A percentile compares a stretch with the other conserved stretches of the same genome.
Evolutionary conservation across 2,329 filamentous ascomycete genomes (phyloP).

Genomic region (Talaromyces sp.): DNA sequence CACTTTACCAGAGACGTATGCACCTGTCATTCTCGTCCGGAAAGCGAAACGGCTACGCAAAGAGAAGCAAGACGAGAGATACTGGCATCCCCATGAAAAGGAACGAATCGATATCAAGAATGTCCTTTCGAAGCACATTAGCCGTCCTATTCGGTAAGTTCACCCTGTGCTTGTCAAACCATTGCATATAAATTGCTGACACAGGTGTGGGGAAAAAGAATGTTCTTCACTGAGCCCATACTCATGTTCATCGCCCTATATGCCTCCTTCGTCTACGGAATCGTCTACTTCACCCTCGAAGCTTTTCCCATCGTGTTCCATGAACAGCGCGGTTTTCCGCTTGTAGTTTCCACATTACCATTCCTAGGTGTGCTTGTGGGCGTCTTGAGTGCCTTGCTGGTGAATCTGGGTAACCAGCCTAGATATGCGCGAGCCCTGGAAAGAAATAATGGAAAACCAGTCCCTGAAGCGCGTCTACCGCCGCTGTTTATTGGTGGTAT

Average conservation of each 20-base stretch:
- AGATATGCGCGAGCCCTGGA: no score
- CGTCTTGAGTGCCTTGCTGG: no score
- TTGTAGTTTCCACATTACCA: no score
- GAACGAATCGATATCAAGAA: background rate
- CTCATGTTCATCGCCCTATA: background rate
- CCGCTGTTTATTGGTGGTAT: no score
- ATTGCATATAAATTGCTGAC: no score
- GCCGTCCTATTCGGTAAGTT: background rate
- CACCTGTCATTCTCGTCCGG: conserved; percentile 45
- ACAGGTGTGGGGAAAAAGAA: background rate
- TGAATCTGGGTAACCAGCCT: no score
- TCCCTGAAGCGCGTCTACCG: no score
- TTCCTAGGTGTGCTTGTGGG: no score
- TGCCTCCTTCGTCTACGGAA: background rate
- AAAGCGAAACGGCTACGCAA: conserved; percentile 48
- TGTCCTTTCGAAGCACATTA: background rate
- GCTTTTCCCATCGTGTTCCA: background rate
- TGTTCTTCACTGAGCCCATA: background rate
- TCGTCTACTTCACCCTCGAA: background rate
- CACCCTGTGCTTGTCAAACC: no score
- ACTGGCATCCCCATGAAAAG: conserved; percentile 15
- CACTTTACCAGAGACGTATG: conserved; percentile 33
- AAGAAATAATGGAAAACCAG: no score
- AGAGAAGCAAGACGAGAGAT: conserved; percentile 37
- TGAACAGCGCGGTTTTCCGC: no score